These are phyloP conservation scores for Elsinoe fawcettii DNA, from an alignment of 2,329 filamentous ascomycete genomes.

Conservation along the genomic window DNA sequence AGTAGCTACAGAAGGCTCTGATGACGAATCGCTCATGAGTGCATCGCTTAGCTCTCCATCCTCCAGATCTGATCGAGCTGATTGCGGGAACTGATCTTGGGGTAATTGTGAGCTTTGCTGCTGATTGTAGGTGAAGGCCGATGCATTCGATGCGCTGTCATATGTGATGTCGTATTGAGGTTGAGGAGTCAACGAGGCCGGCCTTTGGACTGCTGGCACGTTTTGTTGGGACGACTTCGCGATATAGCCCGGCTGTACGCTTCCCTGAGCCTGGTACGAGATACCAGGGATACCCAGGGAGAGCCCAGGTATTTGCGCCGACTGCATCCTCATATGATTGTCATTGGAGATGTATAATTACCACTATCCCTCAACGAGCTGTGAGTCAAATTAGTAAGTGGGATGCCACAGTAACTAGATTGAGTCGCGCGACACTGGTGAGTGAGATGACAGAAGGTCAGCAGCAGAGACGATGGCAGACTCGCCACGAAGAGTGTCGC, in stretches of 20 bases:
- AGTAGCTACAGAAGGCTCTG: not conserved
- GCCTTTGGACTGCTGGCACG: not conserved
- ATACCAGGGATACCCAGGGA: not conserved
- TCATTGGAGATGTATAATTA: not conserved
- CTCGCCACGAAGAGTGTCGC: not conserved
- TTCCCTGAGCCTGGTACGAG: not conserved
- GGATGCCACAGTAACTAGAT: not conserved
- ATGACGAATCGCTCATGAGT: conserved; percentile 28
- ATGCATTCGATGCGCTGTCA: conserved; percentile 6
- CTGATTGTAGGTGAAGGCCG: conserved; percentile 14
- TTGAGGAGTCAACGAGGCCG: not conserved
- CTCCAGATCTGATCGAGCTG: conserved; percentile 4
- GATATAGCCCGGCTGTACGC: not conserved
- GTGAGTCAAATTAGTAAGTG: not conserved
- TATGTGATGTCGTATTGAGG: not conserved
- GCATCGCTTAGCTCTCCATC: conserved; percentile 18
- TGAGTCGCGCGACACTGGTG: not conserved
- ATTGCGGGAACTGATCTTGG: conserved; percentile 10
- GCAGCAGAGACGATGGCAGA: not conserved
- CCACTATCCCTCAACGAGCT: not conserved
- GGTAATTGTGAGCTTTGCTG: not conserved
- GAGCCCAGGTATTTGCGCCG: conserved; percentile 3
- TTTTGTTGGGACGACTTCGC: not conserved
- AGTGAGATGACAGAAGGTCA: not conserved
- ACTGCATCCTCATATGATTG: not conserved